Evolutionary conservation across 768 basidiomycete species (phyloP).

Genomic region (Suillus placidus): DNA sequence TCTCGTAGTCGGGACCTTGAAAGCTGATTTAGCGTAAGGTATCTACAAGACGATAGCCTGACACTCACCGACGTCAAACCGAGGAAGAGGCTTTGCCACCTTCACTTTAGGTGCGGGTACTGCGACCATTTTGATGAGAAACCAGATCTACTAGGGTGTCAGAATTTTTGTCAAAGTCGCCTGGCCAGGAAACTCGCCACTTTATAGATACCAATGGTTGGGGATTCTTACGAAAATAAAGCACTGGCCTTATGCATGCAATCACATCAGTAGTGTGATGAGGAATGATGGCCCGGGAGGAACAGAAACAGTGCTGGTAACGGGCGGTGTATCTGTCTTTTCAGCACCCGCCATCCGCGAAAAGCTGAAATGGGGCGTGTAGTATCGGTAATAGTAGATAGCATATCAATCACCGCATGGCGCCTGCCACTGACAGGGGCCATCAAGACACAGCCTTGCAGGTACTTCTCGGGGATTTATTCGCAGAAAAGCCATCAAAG

Average conservation of each 20-base stretch:
- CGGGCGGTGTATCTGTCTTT: slow-evolving; percentile 13
- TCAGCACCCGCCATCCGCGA: not conserved
- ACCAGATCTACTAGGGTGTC: not conserved
- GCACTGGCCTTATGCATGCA: not conserved
- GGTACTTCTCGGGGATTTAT: not conserved
- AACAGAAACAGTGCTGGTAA: slow-evolving; percentile 9
- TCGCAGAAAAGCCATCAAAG: not conserved
- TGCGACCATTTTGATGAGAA: slow-evolving; percentile 9
- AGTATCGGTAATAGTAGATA: not conserved
- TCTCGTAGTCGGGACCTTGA: slow-evolving; percentile 70
- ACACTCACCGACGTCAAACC: slow-evolving; percentile 67
- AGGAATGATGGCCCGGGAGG: not conserved
- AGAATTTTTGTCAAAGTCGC: no score
- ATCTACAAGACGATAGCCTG: not conserved
- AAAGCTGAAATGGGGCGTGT: not conserved
- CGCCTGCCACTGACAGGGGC: not conserved
- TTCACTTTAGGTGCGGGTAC: slow-evolving; percentile 36
- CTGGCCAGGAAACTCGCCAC: not conserved
- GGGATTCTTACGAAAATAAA: not conserved
- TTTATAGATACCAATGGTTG: not conserved
- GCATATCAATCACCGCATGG: not conserved
- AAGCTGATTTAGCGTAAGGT: slow-evolving; percentile 14
- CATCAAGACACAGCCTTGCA: slow-evolving; percentile 3
- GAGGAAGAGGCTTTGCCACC: slow-evolving; percentile 65
- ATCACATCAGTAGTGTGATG: slow-evolving; percentile 9